Conservation (phyloP, 352 stramenopile genomes). For the Phytopythium boreale region DNA sequence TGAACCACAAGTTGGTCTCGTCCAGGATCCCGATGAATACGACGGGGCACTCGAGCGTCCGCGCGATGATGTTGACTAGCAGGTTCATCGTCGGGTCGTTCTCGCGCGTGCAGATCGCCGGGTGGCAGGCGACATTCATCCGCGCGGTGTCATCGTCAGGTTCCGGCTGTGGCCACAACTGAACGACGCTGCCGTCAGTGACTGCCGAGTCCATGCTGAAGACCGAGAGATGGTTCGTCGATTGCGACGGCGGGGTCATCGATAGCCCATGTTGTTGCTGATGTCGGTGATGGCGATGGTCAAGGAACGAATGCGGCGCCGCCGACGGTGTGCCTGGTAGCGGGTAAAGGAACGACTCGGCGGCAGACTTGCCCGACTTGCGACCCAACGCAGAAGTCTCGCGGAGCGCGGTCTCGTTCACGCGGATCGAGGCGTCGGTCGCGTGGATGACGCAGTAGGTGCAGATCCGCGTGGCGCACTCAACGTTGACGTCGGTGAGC, state of each 20-base stretch:
- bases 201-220: slow-evolving; percentile 61
- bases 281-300: background rate
- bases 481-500: slow-evolving; percentile 75
- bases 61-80: slow-evolving; percentile 64
- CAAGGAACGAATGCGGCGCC: background rate
- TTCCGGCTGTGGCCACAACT: slow-evolving; percentile 55
- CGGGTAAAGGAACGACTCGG: slow-evolving; percentile 5
- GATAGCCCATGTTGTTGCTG: background rate
- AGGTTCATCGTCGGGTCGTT: slow-evolving; percentile 74
- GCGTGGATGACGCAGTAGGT: slow-evolving; percentile 81
- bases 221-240: slow-evolving; percentile 42
- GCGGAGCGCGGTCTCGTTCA: slow-evolving; percentile 36
- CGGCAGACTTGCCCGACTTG: background rate
- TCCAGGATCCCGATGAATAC: slow-evolving; percentile 72
- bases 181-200: slow-evolving; percentile 56
- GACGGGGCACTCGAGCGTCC: slow-evolving; percentile 59
- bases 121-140: slow-evolving; percentile 47
- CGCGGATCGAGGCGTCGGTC: slow-evolving; percentile 63
- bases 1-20: slow-evolving; percentile 53
- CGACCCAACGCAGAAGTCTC: slow-evolving; percentile 22
- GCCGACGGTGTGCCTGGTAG: background rate
- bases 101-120: slow-evolving; percentile 43
- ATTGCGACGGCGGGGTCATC: slow-evolving; percentile 1
- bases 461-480: slow-evolving; percentile 72
- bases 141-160: slow-evolving; percentile 43